These are phyloP conservation scores for Aureobasidium lini DNA, from an alignment of 2,329 filamentous ascomycete species.

Conservation along the genomic window DNA sequence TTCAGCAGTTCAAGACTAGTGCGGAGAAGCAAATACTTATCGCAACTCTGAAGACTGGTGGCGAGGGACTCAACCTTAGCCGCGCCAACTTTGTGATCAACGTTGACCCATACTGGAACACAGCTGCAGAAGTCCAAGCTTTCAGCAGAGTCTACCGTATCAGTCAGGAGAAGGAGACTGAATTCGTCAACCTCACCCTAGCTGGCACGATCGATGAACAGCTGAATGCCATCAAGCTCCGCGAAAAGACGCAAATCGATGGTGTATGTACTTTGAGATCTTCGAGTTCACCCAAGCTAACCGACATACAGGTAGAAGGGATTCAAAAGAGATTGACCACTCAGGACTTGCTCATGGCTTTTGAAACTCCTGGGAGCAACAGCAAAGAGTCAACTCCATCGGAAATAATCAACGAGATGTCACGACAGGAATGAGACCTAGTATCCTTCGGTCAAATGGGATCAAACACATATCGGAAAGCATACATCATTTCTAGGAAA, in stretches of 20 bases:
- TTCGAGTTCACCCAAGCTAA: no score
- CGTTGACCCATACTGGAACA: conserved; percentile 47
- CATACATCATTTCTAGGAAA: neutral
- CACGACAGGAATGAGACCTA: no score
- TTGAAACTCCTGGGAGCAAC: neutral
- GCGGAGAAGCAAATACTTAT: conserved; percentile 42
- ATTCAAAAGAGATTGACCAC: conserved; percentile 27
- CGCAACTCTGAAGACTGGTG: conserved; percentile 50
- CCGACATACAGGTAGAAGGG: conserved; percentile 34
- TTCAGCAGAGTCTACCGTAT: conserved; percentile 57
- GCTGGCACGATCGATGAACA: conserved; percentile 51
- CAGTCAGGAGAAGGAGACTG: conserved; percentile 54
- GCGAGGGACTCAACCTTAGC: conserved; percentile 52
- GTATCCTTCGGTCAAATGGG: no score
- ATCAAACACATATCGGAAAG: no score
- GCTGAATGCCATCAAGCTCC: conserved; percentile 48
- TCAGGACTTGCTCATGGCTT: neutral
- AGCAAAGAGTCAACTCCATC: neutral
- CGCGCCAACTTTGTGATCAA: conserved; percentile 45
- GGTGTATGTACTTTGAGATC: no score
- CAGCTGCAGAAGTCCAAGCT: conserved; percentile 29
- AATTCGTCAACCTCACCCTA: conserved; percentile 52
- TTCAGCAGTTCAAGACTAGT: conserved; percentile 40
- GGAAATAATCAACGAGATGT: neutral
- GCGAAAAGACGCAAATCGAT: conserved; percentile 44